Percentiles rank a stretch among this genome's conserved stretches.
phyloP scores from a whole-genome alignment of 805 yeast species.

The Yarrowia sp. region DNA sequence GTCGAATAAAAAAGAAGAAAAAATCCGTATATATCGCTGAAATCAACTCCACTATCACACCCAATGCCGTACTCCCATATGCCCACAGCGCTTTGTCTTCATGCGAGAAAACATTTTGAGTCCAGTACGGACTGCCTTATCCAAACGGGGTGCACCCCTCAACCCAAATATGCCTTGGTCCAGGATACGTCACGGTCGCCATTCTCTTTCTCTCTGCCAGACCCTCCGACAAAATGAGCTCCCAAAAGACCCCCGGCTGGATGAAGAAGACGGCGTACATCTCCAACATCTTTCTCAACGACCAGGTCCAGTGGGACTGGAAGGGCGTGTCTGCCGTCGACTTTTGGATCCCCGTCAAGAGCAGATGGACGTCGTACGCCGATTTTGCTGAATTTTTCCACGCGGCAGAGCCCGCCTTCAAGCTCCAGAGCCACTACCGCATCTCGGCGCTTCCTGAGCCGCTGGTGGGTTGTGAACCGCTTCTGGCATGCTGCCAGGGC shows the following conservation, averaged over 20 bases:
- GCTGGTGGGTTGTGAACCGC: background rate
- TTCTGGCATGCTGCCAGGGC: background rate
- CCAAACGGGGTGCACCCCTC: too few relatives aligned
- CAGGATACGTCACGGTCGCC: background rate
- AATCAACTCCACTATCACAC: too few relatives aligned
- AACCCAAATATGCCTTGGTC: background rate
- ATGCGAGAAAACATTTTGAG: too few relatives aligned
- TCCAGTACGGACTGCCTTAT: too few relatives aligned
- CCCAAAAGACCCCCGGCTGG: background rate
- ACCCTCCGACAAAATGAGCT: background rate
- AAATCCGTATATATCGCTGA: too few relatives aligned
- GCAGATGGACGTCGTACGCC: background rate
- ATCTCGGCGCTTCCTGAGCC: background rate
- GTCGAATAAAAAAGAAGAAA: too few relatives aligned
- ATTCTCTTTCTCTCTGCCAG: background rate
- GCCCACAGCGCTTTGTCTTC: too few relatives aligned
- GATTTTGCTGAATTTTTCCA: background rate
- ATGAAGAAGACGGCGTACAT: slow-evolving; percentile 10
- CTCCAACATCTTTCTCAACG: background rate
- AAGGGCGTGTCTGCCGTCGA: background rate
- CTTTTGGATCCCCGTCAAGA: background rate
- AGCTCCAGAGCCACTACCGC: background rate
- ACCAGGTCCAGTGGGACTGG: slow-evolving; percentile 10
- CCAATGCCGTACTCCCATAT: too few relatives aligned
- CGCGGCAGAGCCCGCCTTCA: background rate